phyloP scores from a whole-genome alignment of 2,329 filamentous ascomycete species.

The Talaromyces sp. region DNA sequence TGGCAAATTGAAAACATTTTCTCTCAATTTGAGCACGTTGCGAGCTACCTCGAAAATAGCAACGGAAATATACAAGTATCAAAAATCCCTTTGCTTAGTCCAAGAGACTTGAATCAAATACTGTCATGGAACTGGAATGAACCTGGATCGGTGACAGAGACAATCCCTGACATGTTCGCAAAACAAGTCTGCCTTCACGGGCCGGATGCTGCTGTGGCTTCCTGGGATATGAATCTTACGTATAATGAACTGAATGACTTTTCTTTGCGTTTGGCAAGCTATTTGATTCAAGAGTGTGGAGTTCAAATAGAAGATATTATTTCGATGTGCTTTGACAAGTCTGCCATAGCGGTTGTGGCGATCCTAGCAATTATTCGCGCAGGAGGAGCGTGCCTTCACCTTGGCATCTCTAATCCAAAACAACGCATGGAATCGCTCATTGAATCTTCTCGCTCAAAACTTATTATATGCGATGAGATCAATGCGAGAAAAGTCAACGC shows the following conservation, averaged over 20 bases:
- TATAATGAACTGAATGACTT: conserved; percentile 26
- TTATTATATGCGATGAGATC: not conserved
- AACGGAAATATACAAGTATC: too few species aligned
- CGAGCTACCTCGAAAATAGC: too few species aligned
- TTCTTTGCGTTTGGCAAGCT: conserved; percentile 24
- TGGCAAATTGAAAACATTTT: too few species aligned
- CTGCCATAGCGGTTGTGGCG: not conserved
- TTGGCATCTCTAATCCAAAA: not conserved
- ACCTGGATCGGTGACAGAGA: not conserved
- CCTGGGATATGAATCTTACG: conserved; percentile 27
- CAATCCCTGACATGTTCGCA: conserved; percentile 1
- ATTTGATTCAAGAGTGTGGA: conserved; percentile 8
- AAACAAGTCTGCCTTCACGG: not conserved
- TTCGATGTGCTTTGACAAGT: conserved; percentile 6
- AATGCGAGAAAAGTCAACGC: not conserved
- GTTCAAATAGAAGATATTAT: not conserved
- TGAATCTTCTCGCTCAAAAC: not conserved
- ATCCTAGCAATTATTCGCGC: conserved; percentile 1
- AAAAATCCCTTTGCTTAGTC: too few species aligned
- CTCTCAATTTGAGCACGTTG: too few species aligned
- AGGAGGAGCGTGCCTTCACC: not conserved
- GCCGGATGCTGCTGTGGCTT: conserved; percentile 16
- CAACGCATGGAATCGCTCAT: not conserved
- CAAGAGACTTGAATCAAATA: too few species aligned
- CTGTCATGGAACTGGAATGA: too few species aligned